Conservation (phyloP, 2,329 filamentous ascomycete species). For the Epichloe scottii region DNA sequence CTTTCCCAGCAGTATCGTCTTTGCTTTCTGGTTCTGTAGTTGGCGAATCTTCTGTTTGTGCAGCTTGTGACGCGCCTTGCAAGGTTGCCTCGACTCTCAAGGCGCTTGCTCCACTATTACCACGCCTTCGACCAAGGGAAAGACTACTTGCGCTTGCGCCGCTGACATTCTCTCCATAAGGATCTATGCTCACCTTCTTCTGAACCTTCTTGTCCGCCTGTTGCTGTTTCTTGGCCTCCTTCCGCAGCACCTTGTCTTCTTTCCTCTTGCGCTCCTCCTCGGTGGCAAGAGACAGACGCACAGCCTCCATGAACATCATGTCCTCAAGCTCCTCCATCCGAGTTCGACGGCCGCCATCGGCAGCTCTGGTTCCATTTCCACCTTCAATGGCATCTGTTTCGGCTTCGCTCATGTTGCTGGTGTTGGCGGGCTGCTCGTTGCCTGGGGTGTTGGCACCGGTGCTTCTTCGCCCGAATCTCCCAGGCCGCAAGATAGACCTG, state of each 20-base stretch:
- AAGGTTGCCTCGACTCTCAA: slow-evolving; percentile 43
- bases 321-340: slow-evolving; percentile 85
- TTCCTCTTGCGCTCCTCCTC: slow-evolving; percentile 88
- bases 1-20: slow-evolving; percentile 37
- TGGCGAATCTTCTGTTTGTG: slow-evolving; percentile 13
- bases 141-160: slow-evolving; percentile 50
- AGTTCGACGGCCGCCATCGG: slow-evolving; percentile 22
- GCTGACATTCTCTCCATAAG: slow-evolving; percentile 22
- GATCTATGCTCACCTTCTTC: slow-evolving; percentile 41
- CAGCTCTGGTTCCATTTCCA: slow-evolving; percentile 9
- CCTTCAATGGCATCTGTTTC: slow-evolving; percentile 16
- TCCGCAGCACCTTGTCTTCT: slow-evolving; percentile 41
- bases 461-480: slow-evolving; percentile 46
- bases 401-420: slow-evolving; percentile 3
- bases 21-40: slow-evolving; percentile 17
- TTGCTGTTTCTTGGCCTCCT: slow-evolving; percentile 73
- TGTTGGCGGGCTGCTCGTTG: slow-evolving; percentile 5
- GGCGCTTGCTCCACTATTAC: slow-evolving; percentile 48
- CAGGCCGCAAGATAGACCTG: slow-evolving; percentile 31
- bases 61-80: slow-evolving; percentile 27
- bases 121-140: slow-evolving; percentile 45
- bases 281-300: slow-evolving; percentile 75
- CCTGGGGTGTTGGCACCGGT: slow-evolving; percentile 21
- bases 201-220: slow-evolving; percentile 73
- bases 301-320: slow-evolving; percentile 97